Conservation (phyloP, 108 stramenopile species). For the Conticribra weissflogii region DNA sequence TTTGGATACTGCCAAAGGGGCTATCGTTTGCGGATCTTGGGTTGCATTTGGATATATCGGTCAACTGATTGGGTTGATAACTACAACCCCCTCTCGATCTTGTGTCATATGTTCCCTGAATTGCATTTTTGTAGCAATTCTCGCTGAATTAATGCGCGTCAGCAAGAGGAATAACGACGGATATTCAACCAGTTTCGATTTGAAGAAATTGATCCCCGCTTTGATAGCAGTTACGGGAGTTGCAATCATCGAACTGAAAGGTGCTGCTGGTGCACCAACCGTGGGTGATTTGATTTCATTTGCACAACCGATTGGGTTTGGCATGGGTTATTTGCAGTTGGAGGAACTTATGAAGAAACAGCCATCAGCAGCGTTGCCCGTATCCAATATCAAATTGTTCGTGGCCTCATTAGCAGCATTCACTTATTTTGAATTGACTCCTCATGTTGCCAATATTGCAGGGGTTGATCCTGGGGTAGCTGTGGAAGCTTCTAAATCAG, state of each 20-base stretch:
- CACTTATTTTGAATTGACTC: slow-evolving; percentile 54
- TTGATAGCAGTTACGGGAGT: slow-evolving; percentile 65
- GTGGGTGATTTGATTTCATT: slow-evolving; percentile 68
- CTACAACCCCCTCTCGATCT: slow-evolving; percentile 64
- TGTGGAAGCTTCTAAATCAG: slow-evolving; percentile 13
- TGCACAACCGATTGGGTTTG: slow-evolving; percentile 82
- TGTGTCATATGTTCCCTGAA: slow-evolving; percentile 81
- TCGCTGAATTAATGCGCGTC: slow-evolving; percentile 66
- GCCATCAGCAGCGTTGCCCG: slow-evolving; percentile 66
- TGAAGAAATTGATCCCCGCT: slow-evolving; percentile 59
- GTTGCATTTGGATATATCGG: slow-evolving; percentile 78
- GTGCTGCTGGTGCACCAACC: slow-evolving; percentile 61
- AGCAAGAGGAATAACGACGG: slow-evolving; percentile 22
- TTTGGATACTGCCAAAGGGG: slow-evolving; percentile 56
- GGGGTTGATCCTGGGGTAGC: slow-evolving; percentile 1
- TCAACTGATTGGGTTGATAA: slow-evolving; percentile 64
- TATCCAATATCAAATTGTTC: slow-evolving; percentile 62
- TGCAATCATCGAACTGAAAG: slow-evolving; percentile 70
- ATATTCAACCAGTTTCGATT: slow-evolving; percentile 49
- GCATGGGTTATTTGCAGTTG: slow-evolving; percentile 70
- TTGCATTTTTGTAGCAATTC: slow-evolving; percentile 72
- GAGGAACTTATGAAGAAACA: slow-evolving; percentile 68
- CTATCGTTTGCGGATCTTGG: slow-evolving; percentile 68
- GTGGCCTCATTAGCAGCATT: slow-evolving; percentile 59
- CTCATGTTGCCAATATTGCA: slow-evolving; percentile 30